Base-by-base conservation (phyloP, 2,329 filamentous ascomycete species). In the Zymoseptoria passerinii region DNA sequence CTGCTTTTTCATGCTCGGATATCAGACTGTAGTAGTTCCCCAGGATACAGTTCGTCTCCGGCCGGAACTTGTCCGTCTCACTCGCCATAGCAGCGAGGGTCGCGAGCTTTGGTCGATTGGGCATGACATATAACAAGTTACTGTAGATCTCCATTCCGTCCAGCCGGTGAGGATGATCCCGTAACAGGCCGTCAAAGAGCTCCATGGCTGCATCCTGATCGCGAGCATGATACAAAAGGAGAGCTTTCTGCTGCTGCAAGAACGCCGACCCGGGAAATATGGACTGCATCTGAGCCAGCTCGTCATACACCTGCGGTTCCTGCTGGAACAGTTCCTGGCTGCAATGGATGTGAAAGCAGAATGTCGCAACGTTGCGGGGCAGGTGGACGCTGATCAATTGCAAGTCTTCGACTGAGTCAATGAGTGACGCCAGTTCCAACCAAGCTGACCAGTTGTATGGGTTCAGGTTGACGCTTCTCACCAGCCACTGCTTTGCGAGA, bases 401-500 rank as follows among this genome's bases (percentile, higher is more conserved):
- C 74, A 94, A 87, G 28, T 96, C 90, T 73, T 96, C 91, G 8
- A 88, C 81, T 35, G 88, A 85, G 40, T 84, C 83, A 60, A 96
- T 83, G 27, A 97, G 79, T 48, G 86, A 86, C 3, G 89, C 89
- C 72, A 99, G 83, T 75, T 99, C 94, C 59, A 94, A 82, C 94
- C 94, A 99, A 61, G 91, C 92, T 7, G 91, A 90, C 94, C 94
- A 99, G 70, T 97, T 96, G 82, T 92, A 96, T 1, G 91, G 89
- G 68, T 91, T 95, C 48, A 90, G 77, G 71, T 95, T 89, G 8
- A 96, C 89, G 69, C 92, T 96, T 63, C 85, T 83, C 54, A 96
- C 79, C n/a, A 99, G 80, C 81, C 89, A 96, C 63, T 88, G 84
- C 73, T 92, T 86, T 1, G 94, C 94, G 60, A 88, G 81, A 50